Evolutionary conservation across 2,329 filamentous ascomycete genomes (phyloP).

Genomic region (Pseudogymnoascus sp.): DNA sequence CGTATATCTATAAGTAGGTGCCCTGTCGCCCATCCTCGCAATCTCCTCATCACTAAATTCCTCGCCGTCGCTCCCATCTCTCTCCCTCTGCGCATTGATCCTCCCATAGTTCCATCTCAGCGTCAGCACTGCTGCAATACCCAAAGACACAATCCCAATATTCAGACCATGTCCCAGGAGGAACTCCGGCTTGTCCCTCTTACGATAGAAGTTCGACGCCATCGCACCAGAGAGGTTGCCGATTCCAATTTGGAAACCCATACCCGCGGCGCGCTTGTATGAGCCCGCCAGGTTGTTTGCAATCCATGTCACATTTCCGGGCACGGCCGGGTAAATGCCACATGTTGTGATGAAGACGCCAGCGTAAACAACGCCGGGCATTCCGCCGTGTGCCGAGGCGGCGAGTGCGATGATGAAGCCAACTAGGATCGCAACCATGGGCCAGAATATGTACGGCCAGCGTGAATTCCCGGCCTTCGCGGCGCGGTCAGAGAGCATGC

Average conservation of each 20-base stretch:
- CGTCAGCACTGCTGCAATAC: constrained; percentile 36
- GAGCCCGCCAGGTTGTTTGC: constrained; percentile 51
- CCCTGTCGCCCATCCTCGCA: constrained; percentile 42
- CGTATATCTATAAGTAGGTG: constrained; percentile 41
- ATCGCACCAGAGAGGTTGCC: constrained; percentile 57
- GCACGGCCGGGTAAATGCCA: constrained; percentile 40
- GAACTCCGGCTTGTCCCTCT: constrained; percentile 41
- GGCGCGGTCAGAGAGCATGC: constrained; percentile 47
- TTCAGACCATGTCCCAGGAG: constrained; percentile 44
- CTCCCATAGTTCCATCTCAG: constrained; percentile 41
- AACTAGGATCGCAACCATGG: constrained; percentile 45
- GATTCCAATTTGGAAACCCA: constrained; percentile 56
- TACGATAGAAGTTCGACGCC: constrained; percentile 64
- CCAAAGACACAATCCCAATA: constrained; percentile 40
- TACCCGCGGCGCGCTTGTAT: constrained; percentile 49
- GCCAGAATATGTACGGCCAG: constrained; percentile 48
- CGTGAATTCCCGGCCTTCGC: constrained; percentile 34
- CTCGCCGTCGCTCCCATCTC: constrained; percentile 24
- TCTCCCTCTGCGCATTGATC: constrained; percentile 39
- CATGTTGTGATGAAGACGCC: constrained; percentile 38
- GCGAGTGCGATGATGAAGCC: constrained; percentile 48
- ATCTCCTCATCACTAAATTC: constrained; percentile 37
- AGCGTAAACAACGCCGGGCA: constrained; percentile 38
- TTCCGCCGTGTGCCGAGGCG: constrained; percentile 22
- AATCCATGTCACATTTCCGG: constrained; percentile 45